These are phyloP conservation scores for Zizania latifolia DNA, from an alignment of 176 grass and related monocot species.

Conservation along the genomic window DNA sequence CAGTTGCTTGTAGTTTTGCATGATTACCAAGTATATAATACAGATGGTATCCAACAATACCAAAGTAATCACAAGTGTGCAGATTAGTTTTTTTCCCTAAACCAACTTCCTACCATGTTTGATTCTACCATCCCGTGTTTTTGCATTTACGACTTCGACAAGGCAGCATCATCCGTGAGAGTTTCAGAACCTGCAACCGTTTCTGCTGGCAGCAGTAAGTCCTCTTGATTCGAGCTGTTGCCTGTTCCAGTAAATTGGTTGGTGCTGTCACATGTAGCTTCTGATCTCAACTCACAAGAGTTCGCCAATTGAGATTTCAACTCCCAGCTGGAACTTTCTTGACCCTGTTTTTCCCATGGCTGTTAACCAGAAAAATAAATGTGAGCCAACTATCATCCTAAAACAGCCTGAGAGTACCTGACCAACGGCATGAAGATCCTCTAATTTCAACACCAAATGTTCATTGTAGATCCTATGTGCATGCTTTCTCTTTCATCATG, in stretches of 20 bases:
- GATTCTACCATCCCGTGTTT: neutral
- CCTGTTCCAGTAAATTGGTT: neutral
- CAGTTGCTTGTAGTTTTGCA: neutral
- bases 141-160: neutral
- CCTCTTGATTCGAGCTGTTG: neutral
- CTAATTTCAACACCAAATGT: neutral
- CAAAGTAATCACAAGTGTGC: neutral
- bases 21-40: neutral
- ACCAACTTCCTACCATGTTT: neutral
- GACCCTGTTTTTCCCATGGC: conserved; percentile 46
- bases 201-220: neutral
- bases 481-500: neutral
- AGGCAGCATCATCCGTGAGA: neutral
- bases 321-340: conserved; percentile 18
- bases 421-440: neutral
- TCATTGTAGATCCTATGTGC: neutral
- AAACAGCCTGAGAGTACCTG: neutral
- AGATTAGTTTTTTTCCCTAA: too few relatives aligned
- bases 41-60: neutral
- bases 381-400: neutral
- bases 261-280: neutral
- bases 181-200: conserved; percentile 1
- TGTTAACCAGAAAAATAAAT: conserved; percentile 30
- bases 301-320: conserved; percentile 9
- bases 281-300: neutral